Evolutionary conservation across 257 asterid species (phyloP), one percentile per base, ranked within the genome.

Genomic region (Thymus quinquecostatus): DNA sequence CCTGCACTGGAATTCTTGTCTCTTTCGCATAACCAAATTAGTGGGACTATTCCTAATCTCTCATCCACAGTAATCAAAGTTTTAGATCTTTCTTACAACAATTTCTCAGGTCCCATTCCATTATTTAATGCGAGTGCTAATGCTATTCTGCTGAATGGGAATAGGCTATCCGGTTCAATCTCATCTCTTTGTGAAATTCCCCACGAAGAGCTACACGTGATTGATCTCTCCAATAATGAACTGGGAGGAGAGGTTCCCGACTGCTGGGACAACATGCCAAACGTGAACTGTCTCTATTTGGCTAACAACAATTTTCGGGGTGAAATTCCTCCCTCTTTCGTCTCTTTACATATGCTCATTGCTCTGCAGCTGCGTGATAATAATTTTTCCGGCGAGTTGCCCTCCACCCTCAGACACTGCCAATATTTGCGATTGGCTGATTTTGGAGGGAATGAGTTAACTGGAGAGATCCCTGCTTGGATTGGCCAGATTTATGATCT

Each of bases 151-250:
- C 60, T 84, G 66, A 68, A 69, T 59, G 45, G 74, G 5, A 84
- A 81, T 56, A 61, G 50, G 73, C 54, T 84, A 21, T 11, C 54
- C 0, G 86, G 82, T 6, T 69, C 83, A 43, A 63, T 79, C 60
- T 68, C 75, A 41, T 75, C 63, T 29, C 3, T 84, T 0, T 81
- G 88, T 41, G 7, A 0, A 8, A 29, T 4, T 44, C 7, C 2
- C 0, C 0, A 1, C 4, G 2, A 13, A 27, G 29, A 10, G 0
- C 9, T 82, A 1, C 47, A 0, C 6, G 75, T 2, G 47, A 55
- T 81, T 51, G 83, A 78, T 28, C 57, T 78, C 4, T 69, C 82
- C 7, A 38, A 69, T 36, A 82, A 79, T 21, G 63, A 68, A 34
- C 40, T 82, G 81, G 81, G 2, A 21, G 69, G 41, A 41, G 27